phyloP scores from a whole-genome alignment of 192 early-diverging fungal genomes.

The Coemansia asiatica region DNA sequence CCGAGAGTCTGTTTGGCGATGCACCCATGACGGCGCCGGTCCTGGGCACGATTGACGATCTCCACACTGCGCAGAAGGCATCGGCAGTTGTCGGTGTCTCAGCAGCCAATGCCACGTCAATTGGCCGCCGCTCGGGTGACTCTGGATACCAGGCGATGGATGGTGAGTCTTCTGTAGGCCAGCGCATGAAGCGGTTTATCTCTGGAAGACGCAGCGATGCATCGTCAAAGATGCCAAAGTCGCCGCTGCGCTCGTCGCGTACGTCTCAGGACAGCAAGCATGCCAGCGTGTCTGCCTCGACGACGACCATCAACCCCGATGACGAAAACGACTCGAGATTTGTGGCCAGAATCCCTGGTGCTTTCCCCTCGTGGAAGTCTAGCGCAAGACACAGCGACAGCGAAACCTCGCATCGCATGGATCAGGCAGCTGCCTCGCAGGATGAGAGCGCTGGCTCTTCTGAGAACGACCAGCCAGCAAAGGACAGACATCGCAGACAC shows the following conservation, averaged over 20 bases:
- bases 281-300: conserved; percentile 29
- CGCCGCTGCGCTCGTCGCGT: conserved; percentile 38
- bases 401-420: conserved; percentile 10
- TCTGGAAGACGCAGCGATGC: conserved; percentile 34
- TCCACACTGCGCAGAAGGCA: conserved; percentile 52
- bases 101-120: conserved; percentile 39
- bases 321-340: conserved; percentile 20
- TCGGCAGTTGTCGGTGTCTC: conserved; percentile 48
- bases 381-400: conserved; percentile 23
- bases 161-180: conserved; percentile 30
- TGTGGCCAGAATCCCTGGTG: conserved; percentile 36
- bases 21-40: conserved; percentile 34
- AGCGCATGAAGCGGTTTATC: conserved; percentile 53
- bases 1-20: conserved; percentile 49
- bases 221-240: conserved; percentile 16
- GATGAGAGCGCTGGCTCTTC: conserved; percentile 25
- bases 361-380: conserved; percentile 30
- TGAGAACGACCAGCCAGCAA: conserved; percentile 29
- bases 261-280: conserved; percentile 39
- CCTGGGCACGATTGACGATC: conserved; percentile 45
- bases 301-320: conserved; percentile 21
- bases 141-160: conserved; percentile 30
- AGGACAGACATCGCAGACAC: conserved; percentile 45
- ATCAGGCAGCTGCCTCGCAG: conserved; percentile 8
- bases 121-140: conserved; percentile 39